Percentiles rank a stretch among this genome's conserved stretches.
Evolutionary conservation across 176 grass and related monocot species (phyloP).

Genomic region (Oryza coarctata): DNA sequence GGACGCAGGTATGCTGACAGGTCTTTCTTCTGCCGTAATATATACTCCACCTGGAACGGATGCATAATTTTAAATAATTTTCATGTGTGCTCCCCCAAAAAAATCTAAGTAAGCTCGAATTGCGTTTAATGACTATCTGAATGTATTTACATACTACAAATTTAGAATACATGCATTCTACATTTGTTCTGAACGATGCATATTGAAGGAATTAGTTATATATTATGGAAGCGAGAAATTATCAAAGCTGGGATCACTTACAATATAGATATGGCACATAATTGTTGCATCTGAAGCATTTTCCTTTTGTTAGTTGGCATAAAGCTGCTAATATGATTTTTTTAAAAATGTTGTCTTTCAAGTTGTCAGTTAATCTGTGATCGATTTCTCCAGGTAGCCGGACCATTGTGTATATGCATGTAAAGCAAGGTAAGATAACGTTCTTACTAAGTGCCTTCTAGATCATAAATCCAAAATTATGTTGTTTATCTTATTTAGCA

Average conservation of each 20-base stretch:
- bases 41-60: constrained; percentile 77
- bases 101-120: constrained; percentile 1
- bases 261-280: neutral
- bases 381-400: constrained; percentile 11
- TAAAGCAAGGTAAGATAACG: constrained; percentile 7
- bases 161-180: neutral
- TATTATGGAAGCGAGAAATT: neutral
- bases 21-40: constrained; percentile 72
- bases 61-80: constrained; percentile 26
- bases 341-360: neutral
- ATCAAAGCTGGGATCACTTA: neutral
- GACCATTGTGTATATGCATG: constrained; percentile 19
- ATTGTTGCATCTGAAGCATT: neutral
- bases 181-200: neutral
- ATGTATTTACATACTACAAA: neutral
- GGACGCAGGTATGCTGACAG: constrained; percentile 68
- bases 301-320: neutral
- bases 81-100: constrained; percentile 2
- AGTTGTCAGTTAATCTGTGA: constrained; percentile 4
- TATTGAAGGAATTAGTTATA: neutral
- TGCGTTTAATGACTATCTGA: neutral
- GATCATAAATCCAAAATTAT: constrained; percentile 26
- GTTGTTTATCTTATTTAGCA: constrained; percentile 24
- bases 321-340: constrained; percentile 6
- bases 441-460: constrained; percentile 28